Base-by-base conservation (phyloP, 2,329 filamentous ascomycete species). In the Fusarium napiforme region DNA sequence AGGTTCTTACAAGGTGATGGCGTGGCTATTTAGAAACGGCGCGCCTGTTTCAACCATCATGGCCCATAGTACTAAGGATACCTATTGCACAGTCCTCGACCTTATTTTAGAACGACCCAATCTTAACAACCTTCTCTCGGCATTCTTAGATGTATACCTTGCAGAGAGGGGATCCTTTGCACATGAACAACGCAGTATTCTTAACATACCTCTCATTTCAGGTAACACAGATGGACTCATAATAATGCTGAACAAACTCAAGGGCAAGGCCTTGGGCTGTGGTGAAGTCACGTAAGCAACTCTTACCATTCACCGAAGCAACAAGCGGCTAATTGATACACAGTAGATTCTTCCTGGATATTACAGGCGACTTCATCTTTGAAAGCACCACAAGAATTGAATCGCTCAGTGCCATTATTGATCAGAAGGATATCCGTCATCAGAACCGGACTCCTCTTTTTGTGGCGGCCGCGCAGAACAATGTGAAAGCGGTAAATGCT, bases 151-250 rank as follows among this genome's bases (percentile, higher is more conserved):
- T 15, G 21, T 5, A 23, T 26, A 40, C 18, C 26, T 53, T 12
- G 7, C 12, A 34, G 57, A 60, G n/a, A n/a, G 21, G 2, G 45
- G 57, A 21, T 21, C n/a, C 21, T 53, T 53, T 21, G 16, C 45
- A 16, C 45, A 34, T 4, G 11, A 21, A 28, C 19, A 37, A 7
- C n/a, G 9, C 45, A 60, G 45, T 23, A 12, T 60, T 9, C 16
- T 60, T 0, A 15, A 5, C 5, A 18, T 21, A 15, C 26, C 45
- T 6, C 12, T 18, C 3, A 3, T 2, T 11, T n/a, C 4, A 14
- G 19, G 32, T 7, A 23, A 40, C 34, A 37, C 34, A 6, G 4
- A 40, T 1, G 34, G 57, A 21, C 45, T 53, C n/a, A 1, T 7
- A 3, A 26, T 53, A 7, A 9, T 40, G 1, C 5, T 60, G 36